phyloP scores from a whole-genome alignment of 2,329 filamentous ascomycete species.

The Capronia americana region DNA sequence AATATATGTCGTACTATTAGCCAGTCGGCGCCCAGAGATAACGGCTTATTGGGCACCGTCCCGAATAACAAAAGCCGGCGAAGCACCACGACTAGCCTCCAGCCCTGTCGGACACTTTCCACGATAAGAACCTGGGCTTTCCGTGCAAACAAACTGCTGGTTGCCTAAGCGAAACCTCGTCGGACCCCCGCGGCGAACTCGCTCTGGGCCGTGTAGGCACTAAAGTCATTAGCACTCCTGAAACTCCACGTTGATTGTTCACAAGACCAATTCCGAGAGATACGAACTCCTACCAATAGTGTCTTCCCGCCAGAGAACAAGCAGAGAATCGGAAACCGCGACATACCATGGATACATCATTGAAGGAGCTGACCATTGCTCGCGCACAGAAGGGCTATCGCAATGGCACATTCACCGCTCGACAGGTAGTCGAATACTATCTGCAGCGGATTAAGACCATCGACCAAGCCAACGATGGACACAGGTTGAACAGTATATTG shows the following conservation, averaged over 20 bases:
- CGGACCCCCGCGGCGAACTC: not conserved
- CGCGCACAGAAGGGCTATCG: slow-evolving; percentile 24
- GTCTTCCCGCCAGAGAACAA: not conserved
- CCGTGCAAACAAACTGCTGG: not conserved
- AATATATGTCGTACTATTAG: not conserved
- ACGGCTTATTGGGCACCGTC: not conserved
- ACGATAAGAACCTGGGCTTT: slow-evolving; percentile 3
- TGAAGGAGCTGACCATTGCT: slow-evolving; percentile 22
- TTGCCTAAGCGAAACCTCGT: not conserved
- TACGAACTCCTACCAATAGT: not conserved
- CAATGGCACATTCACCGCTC: slow-evolving; percentile 20
- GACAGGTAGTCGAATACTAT: slow-evolving; percentile 28
- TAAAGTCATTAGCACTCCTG: not conserved
- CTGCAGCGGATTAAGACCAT: slow-evolving; percentile 22
- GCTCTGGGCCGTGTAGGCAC: not conserved
- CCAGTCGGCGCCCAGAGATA: slow-evolving; percentile 2
- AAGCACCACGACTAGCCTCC: not conserved
- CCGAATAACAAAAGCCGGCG: not conserved
- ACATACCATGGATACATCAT: slow-evolving; percentile 2
- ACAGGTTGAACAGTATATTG: slow-evolving; percentile 27
- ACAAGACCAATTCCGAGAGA: not conserved
- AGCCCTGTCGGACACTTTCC: slow-evolving; percentile 7
- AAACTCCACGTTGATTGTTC: not conserved
- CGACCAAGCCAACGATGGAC: slow-evolving; percentile 19
- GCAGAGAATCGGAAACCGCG: not conserved